These are phyloP conservation scores for Fraxinus platypoda DNA, from an alignment of 305 asterid species.

Conservation along the genomic window DNA sequence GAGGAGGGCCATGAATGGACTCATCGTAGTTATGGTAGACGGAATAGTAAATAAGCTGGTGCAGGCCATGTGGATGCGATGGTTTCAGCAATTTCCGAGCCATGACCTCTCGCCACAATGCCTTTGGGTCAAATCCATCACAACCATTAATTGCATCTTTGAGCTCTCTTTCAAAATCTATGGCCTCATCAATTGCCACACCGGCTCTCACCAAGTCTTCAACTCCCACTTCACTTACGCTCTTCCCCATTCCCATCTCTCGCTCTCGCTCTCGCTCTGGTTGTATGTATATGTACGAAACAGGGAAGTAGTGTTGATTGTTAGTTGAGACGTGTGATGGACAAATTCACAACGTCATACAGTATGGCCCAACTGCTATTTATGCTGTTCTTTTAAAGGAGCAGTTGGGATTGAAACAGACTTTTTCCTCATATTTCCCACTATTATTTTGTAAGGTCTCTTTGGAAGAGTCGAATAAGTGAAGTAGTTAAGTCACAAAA, in stretches of 20 bases:
- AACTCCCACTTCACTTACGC: slow-evolving; percentile 44
- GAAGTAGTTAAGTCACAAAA: background rate
- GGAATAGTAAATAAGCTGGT: slow-evolving; percentile 73
- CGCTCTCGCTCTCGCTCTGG: background rate
- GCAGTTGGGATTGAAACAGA: background rate
- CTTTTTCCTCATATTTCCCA: background rate
- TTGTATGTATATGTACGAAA: background rate
- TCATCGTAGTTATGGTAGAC: slow-evolving; percentile 47
- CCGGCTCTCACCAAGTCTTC: slow-evolving; percentile 62
- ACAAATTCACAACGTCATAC: background rate
- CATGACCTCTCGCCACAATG: slow-evolving; percentile 60
- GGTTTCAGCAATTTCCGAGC: slow-evolving; percentile 67
- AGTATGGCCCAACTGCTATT: background rate
- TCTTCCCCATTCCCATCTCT: slow-evolving; percentile 44
- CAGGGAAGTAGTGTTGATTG: background rate
- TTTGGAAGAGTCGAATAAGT: background rate
- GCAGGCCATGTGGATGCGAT: slow-evolving; percentile 65
- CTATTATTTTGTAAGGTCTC: background rate
- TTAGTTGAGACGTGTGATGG: background rate
- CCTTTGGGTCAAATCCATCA: slow-evolving; percentile 26
- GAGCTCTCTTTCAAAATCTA: slow-evolving; percentile 41
- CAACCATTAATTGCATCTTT: slow-evolving; percentile 30
- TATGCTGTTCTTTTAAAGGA: background rate
- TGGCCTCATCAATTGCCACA: slow-evolving; percentile 51
- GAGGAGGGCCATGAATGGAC: slow-evolving; percentile 65